A percentile compares a stretch with the other conserved stretches of the same genome.
Evolutionary conservation across 2,329 filamentous ascomycete genomes (phyloP).

Genomic region (Byssothecium circinans): DNA sequence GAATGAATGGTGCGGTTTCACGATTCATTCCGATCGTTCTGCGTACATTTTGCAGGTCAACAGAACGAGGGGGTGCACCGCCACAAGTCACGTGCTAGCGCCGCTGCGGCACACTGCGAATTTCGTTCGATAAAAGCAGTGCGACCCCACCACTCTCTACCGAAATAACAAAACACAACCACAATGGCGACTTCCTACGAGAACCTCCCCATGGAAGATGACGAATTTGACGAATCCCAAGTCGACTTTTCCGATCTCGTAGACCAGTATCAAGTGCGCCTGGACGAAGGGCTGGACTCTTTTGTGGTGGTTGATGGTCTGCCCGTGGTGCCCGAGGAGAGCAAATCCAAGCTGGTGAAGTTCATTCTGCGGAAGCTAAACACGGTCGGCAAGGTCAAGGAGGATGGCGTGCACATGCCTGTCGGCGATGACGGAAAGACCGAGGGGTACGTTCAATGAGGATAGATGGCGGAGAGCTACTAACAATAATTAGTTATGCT

Average conservation of each 20-base stretch:
- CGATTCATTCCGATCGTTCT: no score
- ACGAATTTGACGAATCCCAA: constrained; percentile 90
- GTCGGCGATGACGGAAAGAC: constrained; percentile 84
- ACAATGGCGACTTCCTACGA: constrained; percentile 95
- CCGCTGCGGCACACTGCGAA: constrained; percentile 28
- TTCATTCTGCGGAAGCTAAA: constrained; percentile 94
- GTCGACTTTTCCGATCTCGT: constrained; percentile 93
- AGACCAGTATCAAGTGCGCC: constrained; percentile 92
- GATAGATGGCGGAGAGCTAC: constrained; percentile 6
- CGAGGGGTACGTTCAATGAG: constrained; percentile 72
- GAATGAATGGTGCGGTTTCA: no score
- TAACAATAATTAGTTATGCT: constrained; percentile 68
- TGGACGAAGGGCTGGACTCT: constrained; percentile 93
- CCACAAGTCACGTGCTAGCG: constrained; percentile 3
- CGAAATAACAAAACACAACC: constrained; percentile 18
- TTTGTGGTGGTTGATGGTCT: constrained; percentile 97
- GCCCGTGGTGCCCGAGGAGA: constrained; percentile 83
- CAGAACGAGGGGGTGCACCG: neutral
- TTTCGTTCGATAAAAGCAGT: constrained; percentile 23
- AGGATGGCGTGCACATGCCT: constrained; percentile 92
- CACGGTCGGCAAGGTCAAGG: constrained; percentile 78
- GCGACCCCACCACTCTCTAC: constrained; percentile 19
- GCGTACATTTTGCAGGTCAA: no score
- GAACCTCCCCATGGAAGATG: constrained; percentile 80
- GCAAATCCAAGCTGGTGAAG: constrained; percentile 92